A percentile compares a stretch with the other conserved stretches of the same genome.
phyloP scores from a whole-genome alignment of 495 filamentous ascomycete species.

The Penicillium argentinense region DNA sequence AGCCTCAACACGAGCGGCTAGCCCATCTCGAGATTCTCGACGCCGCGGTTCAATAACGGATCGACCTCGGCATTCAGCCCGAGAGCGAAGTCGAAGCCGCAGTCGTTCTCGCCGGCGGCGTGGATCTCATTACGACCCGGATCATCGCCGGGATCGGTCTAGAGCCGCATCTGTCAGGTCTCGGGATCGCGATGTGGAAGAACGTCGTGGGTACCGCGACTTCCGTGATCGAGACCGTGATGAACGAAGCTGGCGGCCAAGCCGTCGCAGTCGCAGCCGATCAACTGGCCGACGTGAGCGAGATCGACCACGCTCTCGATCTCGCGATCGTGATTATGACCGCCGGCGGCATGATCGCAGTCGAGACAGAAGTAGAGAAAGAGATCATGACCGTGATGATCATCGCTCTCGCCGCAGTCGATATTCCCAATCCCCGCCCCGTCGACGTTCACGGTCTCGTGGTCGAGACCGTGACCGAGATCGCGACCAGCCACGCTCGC shows the following conservation, averaged over 20 bases:
- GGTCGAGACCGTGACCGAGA: constrained; percentile 19
- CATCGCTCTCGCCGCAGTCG: constrained; percentile 28
- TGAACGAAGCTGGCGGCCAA: constrained; percentile 38
- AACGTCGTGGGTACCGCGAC: constrained; percentile 34
- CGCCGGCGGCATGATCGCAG: constrained; percentile 29
- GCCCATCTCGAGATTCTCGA: constrained; percentile 27
- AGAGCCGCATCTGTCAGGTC: constrained; percentile 35
- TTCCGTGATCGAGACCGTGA: constrained; percentile 23
- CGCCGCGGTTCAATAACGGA: constrained; percentile 31
- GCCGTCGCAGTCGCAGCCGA: constrained; percentile 40
- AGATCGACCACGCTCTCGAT: constrained; percentile 10
- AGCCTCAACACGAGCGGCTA: constrained; percentile 29
- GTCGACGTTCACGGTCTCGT: constrained; percentile 19
- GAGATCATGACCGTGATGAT: constrained; percentile 27
- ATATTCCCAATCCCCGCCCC: constrained; percentile 24
- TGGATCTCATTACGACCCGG: constrained; percentile 36
- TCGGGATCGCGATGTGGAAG: constrained; percentile 39
- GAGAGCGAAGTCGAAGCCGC: constrained; percentile 34
- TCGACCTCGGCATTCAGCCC: constrained; percentile 25
- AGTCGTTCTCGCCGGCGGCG: constrained; percentile 34
- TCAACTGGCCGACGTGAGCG: constrained; percentile 25
- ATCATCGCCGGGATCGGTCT: constrained; percentile 33
- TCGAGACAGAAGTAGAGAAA: constrained; percentile 26
- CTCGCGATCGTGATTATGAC: constrained; percentile 10
- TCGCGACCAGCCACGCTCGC: constrained; percentile 5